These are phyloP conservation scores for Aegilops speltoides DNA, from an alignment of 176 grass and related monocot species.

Conservation along the genomic window DNA sequence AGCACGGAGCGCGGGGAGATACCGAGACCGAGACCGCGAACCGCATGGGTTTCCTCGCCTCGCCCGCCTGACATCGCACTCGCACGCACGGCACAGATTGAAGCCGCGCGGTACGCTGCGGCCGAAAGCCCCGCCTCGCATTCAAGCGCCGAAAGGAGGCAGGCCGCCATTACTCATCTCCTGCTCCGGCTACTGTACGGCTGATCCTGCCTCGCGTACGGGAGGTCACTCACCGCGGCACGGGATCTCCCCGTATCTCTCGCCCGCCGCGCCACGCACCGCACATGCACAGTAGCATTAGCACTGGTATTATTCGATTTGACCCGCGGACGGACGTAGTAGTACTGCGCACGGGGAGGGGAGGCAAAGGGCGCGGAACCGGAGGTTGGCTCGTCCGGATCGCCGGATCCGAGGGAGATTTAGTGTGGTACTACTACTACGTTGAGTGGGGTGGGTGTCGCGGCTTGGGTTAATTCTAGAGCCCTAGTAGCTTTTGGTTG, in stretches of 20 bases:
- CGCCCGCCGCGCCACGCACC: not conserved
- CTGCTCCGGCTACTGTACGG: not conserved
- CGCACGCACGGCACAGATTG: not conserved
- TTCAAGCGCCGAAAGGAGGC: constrained; percentile 19
- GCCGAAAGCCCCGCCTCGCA: not conserved
- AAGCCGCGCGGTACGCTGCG: too few relatives aligned
- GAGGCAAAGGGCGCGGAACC: not conserved
- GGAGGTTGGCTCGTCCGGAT: not conserved
- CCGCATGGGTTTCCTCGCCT: not conserved
- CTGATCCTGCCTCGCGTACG: not conserved
- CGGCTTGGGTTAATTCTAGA: not conserved
- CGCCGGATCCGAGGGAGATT: not conserved
- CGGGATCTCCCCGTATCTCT: not conserved
- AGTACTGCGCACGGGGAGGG: not conserved
- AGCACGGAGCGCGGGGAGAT: not conserved
- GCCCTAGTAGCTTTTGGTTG: not conserved
- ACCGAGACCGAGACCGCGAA: not conserved
- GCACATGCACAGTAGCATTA: not conserved
- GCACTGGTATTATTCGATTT: not conserved
- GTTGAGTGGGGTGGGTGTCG: not conserved
- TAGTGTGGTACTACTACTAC: too few relatives aligned
- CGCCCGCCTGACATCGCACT: not conserved
- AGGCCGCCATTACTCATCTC: not conserved
- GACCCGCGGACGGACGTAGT: not conserved
- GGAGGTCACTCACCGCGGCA: not conserved